A percentile compares a stretch with the other conserved stretches of the same genome.
Evolutionary conservation across 192 early-diverging fungal species (phyloP).

Genomic region (Gaertneriomyces sp.): DNA sequence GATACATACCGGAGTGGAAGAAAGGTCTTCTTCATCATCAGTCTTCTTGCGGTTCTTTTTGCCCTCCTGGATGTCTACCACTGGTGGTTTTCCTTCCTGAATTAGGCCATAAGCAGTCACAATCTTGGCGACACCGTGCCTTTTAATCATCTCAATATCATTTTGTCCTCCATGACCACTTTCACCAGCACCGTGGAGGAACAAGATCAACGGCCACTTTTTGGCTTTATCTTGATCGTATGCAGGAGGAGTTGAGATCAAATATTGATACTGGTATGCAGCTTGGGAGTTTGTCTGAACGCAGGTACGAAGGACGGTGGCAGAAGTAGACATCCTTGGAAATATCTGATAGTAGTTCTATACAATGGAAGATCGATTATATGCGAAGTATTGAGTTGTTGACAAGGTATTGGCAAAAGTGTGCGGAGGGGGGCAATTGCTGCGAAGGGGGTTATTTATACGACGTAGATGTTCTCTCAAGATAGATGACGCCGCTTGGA

Average conservation of each 20-base stretch:
- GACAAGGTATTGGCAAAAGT: too few species aligned
- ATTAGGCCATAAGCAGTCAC: slow-evolving; percentile 2
- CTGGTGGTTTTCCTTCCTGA: neutral
- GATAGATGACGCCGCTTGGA: too few species aligned
- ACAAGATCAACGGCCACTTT: slow-evolving; percentile 12
- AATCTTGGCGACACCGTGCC: slow-evolving; percentile 9
- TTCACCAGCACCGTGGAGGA: slow-evolving; percentile 11
- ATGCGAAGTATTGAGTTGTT: too few species aligned
- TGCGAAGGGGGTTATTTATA: too few species aligned
- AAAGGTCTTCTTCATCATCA: slow-evolving; percentile 6
- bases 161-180: slow-evolving; percentile 3
- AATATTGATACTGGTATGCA: neutral
- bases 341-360: too few species aligned
- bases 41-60: neutral
- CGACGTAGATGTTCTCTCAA: too few species aligned
- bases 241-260: slow-evolving; percentile 6
- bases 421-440: too few species aligned
- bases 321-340: neutral
- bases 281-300: slow-evolving; percentile 12
- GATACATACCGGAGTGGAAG: slow-evolving; percentile 4
- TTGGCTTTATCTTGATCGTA: slow-evolving; percentile 4
- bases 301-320: slow-evolving; percentile 2
- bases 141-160: slow-evolving; percentile 8
- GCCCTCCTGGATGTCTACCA: neutral
- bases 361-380: too few species aligned